A percentile compares a stretch with the other conserved stretches of the same genome.
phyloP scores from a whole-genome alignment of 2,329 filamentous ascomycete species.

The Rhexocercosporidium sp. region DNA sequence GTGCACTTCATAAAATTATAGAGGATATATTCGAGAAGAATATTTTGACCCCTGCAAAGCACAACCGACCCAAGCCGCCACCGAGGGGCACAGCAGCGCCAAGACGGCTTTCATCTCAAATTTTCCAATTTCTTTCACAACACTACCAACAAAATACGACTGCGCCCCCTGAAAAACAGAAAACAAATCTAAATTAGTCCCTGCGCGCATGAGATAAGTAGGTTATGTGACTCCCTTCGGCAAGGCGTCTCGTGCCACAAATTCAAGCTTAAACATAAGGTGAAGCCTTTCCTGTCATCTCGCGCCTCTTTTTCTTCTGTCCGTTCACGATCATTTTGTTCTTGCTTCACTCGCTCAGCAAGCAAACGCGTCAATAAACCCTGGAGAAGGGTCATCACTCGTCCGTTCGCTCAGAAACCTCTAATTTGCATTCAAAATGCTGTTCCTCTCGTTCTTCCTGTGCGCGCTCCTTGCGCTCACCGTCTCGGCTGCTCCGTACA shows the following conservation, averaged over 20 bases:
- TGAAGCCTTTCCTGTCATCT: constrained; percentile 7
- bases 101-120: background rate
- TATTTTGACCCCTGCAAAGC: background rate
- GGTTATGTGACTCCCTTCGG: background rate
- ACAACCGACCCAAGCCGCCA: background rate
- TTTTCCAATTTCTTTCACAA: background rate
- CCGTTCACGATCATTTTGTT: background rate
- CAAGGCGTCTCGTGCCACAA: background rate
- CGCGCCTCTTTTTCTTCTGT: background rate
- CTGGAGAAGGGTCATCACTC: constrained; percentile 28
- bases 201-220: background rate
- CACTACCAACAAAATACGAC: constrained; percentile 1
- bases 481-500: constrained; percentile 29
- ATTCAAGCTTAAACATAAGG: constrained; percentile 18
- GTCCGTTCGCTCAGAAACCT: constrained; percentile 18
- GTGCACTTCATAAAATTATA: no score
- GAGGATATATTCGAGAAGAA: background rate
- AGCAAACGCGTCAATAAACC: constrained; percentile 1
- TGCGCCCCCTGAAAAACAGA: background rate
- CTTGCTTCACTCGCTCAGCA: constrained; percentile 15
- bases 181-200: constrained; percentile 3
- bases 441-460: constrained; percentile 12
- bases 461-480: constrained; percentile 17
- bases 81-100: constrained; percentile 4
- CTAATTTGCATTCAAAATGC: constrained; percentile 16